Evolutionary conservation across 1,284 basidiomycete genomes (phyloP).

Genomic region (Ustilago crameri): DNA sequence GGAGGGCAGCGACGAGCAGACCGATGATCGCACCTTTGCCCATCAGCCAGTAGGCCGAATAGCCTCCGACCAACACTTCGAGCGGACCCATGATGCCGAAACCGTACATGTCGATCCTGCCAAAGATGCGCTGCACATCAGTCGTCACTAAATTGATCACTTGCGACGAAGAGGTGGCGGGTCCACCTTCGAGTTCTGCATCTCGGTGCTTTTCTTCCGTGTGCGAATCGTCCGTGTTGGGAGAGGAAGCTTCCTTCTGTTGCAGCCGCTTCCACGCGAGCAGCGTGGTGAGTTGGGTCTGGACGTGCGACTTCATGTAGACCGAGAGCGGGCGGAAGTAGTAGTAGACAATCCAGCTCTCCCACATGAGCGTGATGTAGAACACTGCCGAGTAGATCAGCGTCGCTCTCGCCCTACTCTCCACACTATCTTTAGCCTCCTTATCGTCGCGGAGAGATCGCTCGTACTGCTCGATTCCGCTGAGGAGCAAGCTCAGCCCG

Average conservation of each 20-base stretch:
- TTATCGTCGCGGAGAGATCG: not conserved
- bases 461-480: conserved; percentile 28
- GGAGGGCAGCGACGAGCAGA: conserved; percentile 23
- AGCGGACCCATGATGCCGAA: conserved; percentile 44
- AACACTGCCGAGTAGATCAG: conserved; percentile 33
- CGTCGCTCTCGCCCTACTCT: conserved; percentile 21
- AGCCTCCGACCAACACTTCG: conserved; percentile 37
- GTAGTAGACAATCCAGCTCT: conserved; percentile 23
- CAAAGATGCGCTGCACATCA: conserved; percentile 29
- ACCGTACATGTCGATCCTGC: conserved; percentile 23
- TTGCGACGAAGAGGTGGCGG: conserved; percentile 18
- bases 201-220: not conserved
- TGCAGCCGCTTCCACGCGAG: conserved; percentile 38
- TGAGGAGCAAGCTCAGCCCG: conserved; percentile 20
- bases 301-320: conserved; percentile 18
- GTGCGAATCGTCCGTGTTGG: not conserved
- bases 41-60: conserved; percentile 28
- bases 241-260: conserved; percentile 35
- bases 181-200: not conserved
- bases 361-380: conserved; percentile 20
- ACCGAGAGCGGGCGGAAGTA: conserved; percentile 26
- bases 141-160: conserved; percentile 48
- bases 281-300: conserved; percentile 30
- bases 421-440: conserved; percentile 4
- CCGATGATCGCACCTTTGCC: conserved; percentile 42